Evolutionary conservation across 2,329 filamentous ascomycete species (phyloP).

Genomic region (Cladophialophora chaetospira): DNA sequence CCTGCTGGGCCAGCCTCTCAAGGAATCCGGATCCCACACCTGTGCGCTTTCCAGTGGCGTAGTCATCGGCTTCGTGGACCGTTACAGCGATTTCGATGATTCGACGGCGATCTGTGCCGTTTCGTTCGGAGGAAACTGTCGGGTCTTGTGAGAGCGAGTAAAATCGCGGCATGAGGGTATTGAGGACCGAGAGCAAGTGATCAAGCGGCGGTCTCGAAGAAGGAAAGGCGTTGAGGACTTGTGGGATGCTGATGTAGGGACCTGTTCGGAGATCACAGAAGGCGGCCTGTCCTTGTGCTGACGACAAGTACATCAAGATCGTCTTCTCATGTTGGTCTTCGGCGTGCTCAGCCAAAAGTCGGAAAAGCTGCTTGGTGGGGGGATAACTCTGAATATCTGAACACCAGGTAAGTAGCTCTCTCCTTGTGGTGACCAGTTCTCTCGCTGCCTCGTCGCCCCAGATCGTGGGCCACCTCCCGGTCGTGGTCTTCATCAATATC

Average conservation of each 20-base stretch:
- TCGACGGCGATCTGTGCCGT: constrained; percentile 72
- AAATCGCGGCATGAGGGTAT: constrained; percentile 93
- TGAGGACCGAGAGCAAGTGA: constrained; percentile 74
- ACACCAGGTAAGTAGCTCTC: constrained; percentile 94
- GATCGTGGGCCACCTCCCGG: constrained; percentile 92
- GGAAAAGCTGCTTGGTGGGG: constrained; percentile 83
- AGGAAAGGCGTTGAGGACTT: constrained; percentile 88
- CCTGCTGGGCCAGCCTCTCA: constrained; percentile 75
- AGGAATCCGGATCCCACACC: constrained; percentile 93
- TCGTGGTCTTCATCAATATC: constrained; percentile 73
- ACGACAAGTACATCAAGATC: constrained; percentile 81
- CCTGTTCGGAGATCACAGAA: constrained; percentile 95
- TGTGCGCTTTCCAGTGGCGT: constrained; percentile 70
- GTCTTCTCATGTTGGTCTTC: constrained; percentile 80
- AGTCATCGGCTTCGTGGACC: constrained; percentile 83
- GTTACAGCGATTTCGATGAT: constrained; percentile 96
- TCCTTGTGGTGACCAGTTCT: constrained; percentile 83
- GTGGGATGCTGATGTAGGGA: constrained; percentile 79
- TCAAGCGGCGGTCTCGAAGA: constrained; percentile 87
- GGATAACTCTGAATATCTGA: constrained; percentile 90
- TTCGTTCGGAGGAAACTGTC: constrained; percentile 71
- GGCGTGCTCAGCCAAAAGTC: constrained; percentile 82
- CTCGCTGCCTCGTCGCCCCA: constrained; percentile 90
- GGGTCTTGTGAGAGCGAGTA: constrained; percentile 98
- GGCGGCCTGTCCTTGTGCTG: constrained; percentile 83